Conservation (phyloP, 805 yeast genomes). For the Cyberlindnera samutprakarnensis region DNA sequence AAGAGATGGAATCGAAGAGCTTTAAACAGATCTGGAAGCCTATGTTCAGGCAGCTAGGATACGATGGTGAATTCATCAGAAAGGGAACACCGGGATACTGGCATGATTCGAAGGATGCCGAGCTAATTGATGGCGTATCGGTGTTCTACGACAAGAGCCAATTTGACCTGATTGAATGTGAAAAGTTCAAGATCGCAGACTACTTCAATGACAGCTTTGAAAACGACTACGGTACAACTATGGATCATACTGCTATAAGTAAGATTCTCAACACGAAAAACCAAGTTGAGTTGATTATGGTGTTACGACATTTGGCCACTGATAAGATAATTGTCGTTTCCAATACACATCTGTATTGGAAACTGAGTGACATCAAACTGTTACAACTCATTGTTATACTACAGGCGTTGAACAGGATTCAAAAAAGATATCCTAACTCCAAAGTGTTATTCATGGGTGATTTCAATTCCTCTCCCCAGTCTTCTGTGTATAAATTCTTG, state of each 20-base stretch:
- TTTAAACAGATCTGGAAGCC: slow-evolving; percentile 34
- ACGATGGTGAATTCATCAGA: slow-evolving; percentile 37
- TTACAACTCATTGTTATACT: slow-evolving; percentile 43
- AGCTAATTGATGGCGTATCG: slow-evolving; percentile 50
- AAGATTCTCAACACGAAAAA: slow-evolving; percentile 37
- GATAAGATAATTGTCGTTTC: slow-evolving; percentile 36
- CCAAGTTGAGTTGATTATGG: slow-evolving; percentile 49
- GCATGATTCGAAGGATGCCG: slow-evolving; percentile 33
- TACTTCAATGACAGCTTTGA: slow-evolving; percentile 11
- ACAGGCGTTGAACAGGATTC: slow-evolving; percentile 23
- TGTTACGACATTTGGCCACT: slow-evolving; percentile 36
- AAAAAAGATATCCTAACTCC: slow-evolving; percentile 20
- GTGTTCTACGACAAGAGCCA: slow-evolving; percentile 42
- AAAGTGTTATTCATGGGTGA: slow-evolving; percentile 48
- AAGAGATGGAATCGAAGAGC: slow-evolving; percentile 41
- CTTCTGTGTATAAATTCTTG: slow-evolving; percentile 40
- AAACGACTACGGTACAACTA: slow-evolving; percentile 7
- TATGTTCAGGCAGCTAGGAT: slow-evolving; percentile 27
- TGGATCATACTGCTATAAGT: slow-evolving; percentile 16
- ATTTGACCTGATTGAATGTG: slow-evolving; percentile 33
- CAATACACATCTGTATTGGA: slow-evolving; percentile 62
- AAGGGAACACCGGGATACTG: slow-evolving; percentile 50
- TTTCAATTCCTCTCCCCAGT: slow-evolving; percentile 43
- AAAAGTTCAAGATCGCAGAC: slow-evolving; percentile 25
- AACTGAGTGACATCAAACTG: slow-evolving; percentile 45